phyloP scores from a whole-genome alignment of 352 stramenopile species.

The Pythium phragmiticola region DNA sequence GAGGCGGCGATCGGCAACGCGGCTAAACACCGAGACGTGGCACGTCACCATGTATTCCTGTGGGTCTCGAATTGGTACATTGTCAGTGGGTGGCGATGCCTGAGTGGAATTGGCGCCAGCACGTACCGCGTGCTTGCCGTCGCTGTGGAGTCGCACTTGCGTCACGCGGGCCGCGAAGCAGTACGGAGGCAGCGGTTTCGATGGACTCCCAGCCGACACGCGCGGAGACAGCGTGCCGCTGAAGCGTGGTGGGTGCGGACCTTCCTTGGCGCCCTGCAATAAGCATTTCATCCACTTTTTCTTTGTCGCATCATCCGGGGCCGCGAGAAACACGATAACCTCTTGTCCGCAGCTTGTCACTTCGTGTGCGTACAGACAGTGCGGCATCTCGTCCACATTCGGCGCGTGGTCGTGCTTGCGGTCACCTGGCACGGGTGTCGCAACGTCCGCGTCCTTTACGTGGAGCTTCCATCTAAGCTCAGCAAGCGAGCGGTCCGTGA shows the following conservation, averaged over 20 bases:
- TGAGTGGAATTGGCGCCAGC: not conserved
- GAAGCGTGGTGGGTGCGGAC: slow-evolving; percentile 44
- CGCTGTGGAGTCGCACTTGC: slow-evolving; percentile 35
- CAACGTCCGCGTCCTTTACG: slow-evolving; percentile 50
- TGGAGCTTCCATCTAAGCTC: slow-evolving; percentile 50
- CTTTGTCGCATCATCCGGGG: slow-evolving; percentile 41
- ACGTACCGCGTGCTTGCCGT: slow-evolving; percentile 49
- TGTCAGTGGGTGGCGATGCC: not conserved
- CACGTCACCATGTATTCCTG: slow-evolving; percentile 71
- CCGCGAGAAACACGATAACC: slow-evolving; percentile 39
- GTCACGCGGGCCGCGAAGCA: slow-evolving; percentile 24
- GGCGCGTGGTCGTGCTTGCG: slow-evolving; percentile 39
- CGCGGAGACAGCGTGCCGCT: slow-evolving; percentile 39
- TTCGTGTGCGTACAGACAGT: slow-evolving; percentile 62
- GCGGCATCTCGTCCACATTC: slow-evolving; percentile 44
- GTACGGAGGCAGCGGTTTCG: slow-evolving; percentile 35
- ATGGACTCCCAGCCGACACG: slow-evolving; percentile 12
- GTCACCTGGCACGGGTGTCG: slow-evolving; percentile 54
- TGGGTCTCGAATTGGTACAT: not conserved
- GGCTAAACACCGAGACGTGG: slow-evolving; percentile 58
- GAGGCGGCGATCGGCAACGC: slow-evolving; percentile 38
- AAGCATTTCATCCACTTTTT: slow-evolving; percentile 57
- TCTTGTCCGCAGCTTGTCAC: slow-evolving; percentile 34
- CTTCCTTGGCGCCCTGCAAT: slow-evolving; percentile 41
- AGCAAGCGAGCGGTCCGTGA: slow-evolving; percentile 46